phyloP scores from a whole-genome alignment of 768 basidiomycete species.

The Mycena indigotica region DNA sequence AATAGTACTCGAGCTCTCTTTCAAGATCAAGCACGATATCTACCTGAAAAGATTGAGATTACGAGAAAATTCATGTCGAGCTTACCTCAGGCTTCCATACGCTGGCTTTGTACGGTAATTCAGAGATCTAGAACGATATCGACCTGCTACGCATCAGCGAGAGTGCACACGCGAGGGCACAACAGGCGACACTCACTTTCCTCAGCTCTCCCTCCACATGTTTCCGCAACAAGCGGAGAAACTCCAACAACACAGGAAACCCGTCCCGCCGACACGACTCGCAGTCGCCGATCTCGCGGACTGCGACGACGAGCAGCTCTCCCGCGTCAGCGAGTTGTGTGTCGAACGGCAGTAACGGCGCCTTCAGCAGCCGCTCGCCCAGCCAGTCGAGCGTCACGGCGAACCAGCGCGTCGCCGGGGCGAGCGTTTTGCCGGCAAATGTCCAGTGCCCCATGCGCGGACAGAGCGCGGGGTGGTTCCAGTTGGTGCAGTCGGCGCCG shows the following conservation, averaged over 20 bases:
- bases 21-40: too few species aligned
- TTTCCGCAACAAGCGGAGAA: background rate
- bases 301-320: background rate
- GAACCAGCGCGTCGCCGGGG: background rate
- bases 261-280: background rate
- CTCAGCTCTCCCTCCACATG: background rate
- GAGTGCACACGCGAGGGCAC: background rate
- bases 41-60: too few species aligned
- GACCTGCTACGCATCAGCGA: background rate
- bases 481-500: background rate
- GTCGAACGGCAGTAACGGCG: background rate
- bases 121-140: background rate
- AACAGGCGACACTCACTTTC: background rate
- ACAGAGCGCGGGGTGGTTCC: background rate
- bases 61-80: too few species aligned
- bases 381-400: background rate
- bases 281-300: background rate
- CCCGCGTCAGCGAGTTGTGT: background rate
- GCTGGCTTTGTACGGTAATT: too few species aligned
- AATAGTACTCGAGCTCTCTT: too few species aligned
- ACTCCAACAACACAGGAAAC: background rate
- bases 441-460: slow-evolving; percentile 1
- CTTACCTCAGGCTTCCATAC: too few species aligned
- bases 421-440: background rate
- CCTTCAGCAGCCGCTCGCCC: background rate